phyloP scores from a whole-genome alignment of 169 alveolate genomes.

The Neospora caninum region DNA sequence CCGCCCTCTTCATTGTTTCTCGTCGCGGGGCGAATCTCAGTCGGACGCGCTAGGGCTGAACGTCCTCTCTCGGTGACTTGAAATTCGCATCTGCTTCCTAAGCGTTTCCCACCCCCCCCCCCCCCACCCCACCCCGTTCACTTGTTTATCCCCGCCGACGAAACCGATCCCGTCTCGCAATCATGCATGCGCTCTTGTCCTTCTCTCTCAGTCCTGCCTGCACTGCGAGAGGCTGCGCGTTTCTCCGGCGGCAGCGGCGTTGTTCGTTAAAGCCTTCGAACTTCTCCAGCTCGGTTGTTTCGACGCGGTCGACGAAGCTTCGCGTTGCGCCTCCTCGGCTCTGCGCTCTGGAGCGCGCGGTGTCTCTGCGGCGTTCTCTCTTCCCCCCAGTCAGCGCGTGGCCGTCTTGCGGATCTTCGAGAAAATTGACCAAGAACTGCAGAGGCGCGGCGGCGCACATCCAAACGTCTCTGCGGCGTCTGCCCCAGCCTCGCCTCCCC shows the following conservation, averaged over 20 bases:
- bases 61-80: too few relatives aligned
- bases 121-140: too few relatives aligned
- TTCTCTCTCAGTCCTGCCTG: conserved; percentile 4
- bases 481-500: background rate
- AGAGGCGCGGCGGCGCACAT: background rate
- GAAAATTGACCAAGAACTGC: background rate
- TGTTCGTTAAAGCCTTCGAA: conserved; percentile 26
- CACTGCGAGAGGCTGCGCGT: conserved; percentile 32
- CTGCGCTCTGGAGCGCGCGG: background rate
- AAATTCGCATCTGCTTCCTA: too few relatives aligned
- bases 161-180: too few relatives aligned
- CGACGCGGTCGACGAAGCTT: background rate
- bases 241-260: background rate
- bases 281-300: conserved; percentile 8
- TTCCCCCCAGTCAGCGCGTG: background rate
- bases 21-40: too few relatives aligned
- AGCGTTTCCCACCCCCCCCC: too few relatives aligned
- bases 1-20: too few relatives aligned
- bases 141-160: too few relatives aligned
- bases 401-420: background rate
- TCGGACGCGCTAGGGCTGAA: too few relatives aligned
- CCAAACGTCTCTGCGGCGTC: too few relatives aligned
- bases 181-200: background rate
- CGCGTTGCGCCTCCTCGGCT: background rate
- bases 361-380: background rate